Evolutionary conservation across 139 green algal species (phyloP).

Genomic region (Chlorella sp.): DNA sequence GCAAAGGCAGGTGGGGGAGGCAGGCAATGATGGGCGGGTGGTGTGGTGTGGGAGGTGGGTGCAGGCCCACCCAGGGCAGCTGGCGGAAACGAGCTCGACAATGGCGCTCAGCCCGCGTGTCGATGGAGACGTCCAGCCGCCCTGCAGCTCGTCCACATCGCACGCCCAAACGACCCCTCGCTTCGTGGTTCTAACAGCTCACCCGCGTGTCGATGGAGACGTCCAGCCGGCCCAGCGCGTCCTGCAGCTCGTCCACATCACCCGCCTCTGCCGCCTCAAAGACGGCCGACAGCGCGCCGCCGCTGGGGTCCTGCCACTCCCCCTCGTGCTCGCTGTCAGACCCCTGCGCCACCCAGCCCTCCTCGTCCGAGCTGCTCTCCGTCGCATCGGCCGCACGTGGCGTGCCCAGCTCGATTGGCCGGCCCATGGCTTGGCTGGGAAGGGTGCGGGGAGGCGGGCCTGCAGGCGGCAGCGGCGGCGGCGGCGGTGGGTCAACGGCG

Average conservation of each 20-base stretch:
- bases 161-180: too few species aligned
- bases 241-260: conserved; percentile 16
- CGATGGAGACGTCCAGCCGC: too few species aligned
- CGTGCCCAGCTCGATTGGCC: neutral
- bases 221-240: conserved; percentile 5
- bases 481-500: neutral
- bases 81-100: too few species aligned
- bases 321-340: neutral
- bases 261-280: conserved; percentile 33
- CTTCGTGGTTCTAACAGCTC: neutral
- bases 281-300: conserved; percentile 9
- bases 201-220: conserved; percentile 37
- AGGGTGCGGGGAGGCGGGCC: too few species aligned
- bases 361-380: conserved; percentile 1
- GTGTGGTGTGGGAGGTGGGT: too few species aligned
- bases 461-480: neutral
- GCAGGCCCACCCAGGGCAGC: too few species aligned
- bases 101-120: too few species aligned
- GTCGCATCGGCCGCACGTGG: neutral
- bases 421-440: conserved; percentile 5
- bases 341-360: conserved; percentile 15
- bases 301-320: conserved; percentile 18
- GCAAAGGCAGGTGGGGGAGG: neutral
- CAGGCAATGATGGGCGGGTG: too few species aligned
- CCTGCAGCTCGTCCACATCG: too few species aligned